phyloP scores from a whole-genome alignment of 108 stramenopile genomes.

The Pseudonitzschia pungens region DNA sequence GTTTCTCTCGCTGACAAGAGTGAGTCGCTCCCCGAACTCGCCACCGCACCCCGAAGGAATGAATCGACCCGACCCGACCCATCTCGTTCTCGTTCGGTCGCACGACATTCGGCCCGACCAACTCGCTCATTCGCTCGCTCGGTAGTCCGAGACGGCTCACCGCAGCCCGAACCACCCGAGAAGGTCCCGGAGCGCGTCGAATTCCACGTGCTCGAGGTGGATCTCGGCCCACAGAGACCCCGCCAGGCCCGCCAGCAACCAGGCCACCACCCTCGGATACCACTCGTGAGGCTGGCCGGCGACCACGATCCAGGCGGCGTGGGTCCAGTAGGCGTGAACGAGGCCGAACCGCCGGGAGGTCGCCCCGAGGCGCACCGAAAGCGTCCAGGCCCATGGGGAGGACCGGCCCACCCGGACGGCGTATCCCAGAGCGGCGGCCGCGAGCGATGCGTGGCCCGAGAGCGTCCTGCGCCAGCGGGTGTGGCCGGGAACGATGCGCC shows the following conservation, averaged over 20 bases:
- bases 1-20: too few relatives aligned
- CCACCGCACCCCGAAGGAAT: too few relatives aligned
- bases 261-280: constrained; percentile 17
- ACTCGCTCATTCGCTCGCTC: too few relatives aligned
- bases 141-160: too few relatives aligned
- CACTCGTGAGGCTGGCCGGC: not conserved
- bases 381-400: not conserved
- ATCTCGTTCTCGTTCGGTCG: too few relatives aligned
- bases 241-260: constrained; percentile 28
- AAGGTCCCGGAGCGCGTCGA: constrained; percentile 3
- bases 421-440: constrained; percentile 32
- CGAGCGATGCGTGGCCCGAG: constrained; percentile 21
- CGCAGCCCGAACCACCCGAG: constrained; percentile 14
- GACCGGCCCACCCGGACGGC: not conserved
- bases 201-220: constrained; percentile 28
- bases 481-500: not conserved
- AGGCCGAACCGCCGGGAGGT: not conserved
- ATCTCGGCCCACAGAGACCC: constrained; percentile 28
- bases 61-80: too few relatives aligned
- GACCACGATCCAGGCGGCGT: constrained; percentile 9
- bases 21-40: too few relatives aligned
- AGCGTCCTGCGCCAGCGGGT: not conserved
- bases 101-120: too few relatives aligned
- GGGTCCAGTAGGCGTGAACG: constrained; percentile 19
- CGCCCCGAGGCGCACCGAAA: not conserved